These are phyloP conservation scores for Xylariaceae sp. DNA, from an alignment of 2,329 filamentous ascomycete genomes.

Conservation along the genomic window DNA sequence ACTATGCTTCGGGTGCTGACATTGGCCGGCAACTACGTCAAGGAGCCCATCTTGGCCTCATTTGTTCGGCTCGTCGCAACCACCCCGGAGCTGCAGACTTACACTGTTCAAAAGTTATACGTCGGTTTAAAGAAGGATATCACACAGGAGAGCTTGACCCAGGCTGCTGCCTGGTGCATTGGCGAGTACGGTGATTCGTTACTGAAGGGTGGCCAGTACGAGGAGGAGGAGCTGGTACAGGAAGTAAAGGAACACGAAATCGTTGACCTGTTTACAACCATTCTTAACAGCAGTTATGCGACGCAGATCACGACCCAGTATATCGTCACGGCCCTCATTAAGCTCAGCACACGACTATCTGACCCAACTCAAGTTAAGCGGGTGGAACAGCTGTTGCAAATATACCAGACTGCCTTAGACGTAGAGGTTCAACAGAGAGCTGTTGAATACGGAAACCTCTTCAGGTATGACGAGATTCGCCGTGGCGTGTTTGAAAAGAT, in stretches of 20 bases:
- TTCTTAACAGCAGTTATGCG: constrained; percentile 91
- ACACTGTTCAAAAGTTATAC: constrained; percentile 94
- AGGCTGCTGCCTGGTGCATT: constrained; percentile 94
- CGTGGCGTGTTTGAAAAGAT: constrained; percentile 93
- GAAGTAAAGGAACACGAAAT: constrained; percentile 82
- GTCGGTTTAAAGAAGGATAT: constrained; percentile 89
- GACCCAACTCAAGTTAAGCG: constrained; percentile 83
- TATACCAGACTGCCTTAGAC: constrained; percentile 79
- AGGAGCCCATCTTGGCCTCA: constrained; percentile 94
- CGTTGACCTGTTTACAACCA: constrained; percentile 84
- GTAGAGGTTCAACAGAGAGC: constrained; percentile 95
- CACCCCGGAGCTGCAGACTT: constrained; percentile 89
- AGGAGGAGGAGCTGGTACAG: constrained; percentile 82
- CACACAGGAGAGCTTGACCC: constrained; percentile 89
- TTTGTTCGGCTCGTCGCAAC: constrained; percentile 95
- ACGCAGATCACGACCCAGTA: constrained; percentile 91
- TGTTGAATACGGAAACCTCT: constrained; percentile 94
- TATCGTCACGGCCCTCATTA: constrained; percentile 91
- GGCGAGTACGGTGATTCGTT: constrained; percentile 92
- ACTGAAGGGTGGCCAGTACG: constrained; percentile 83
- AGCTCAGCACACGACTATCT: constrained; percentile 81
- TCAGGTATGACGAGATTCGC: constrained; percentile 80
- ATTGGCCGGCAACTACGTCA: constrained; percentile 92
- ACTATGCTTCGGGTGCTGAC: constrained; percentile 94
- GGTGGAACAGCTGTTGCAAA: constrained; percentile 69